Evolutionary conservation across 1,284 basidiomycete species (phyloP).

Genomic region (Sanguinoderma infundibulare): DNA sequence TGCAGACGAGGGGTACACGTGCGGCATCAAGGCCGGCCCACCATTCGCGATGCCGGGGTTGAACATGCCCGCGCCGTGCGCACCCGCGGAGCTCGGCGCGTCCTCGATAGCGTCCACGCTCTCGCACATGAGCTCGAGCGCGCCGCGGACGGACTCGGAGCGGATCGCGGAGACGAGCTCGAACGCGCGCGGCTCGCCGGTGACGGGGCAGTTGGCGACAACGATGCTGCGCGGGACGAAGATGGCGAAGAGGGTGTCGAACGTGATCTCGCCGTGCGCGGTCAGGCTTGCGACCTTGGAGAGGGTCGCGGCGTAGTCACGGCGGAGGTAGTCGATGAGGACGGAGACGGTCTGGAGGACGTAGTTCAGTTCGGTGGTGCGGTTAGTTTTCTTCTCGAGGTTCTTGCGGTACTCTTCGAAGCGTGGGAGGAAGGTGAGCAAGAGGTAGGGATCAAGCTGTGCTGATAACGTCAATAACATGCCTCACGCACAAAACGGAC

Average conservation of each 20-base stretch:
- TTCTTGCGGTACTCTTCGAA: slow-evolving; percentile 48
- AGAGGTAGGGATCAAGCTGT: slow-evolving; percentile 55
- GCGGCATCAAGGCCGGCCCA: background rate
- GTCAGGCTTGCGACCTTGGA: slow-evolving; percentile 48
- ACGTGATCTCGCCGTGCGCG: slow-evolving; percentile 58
- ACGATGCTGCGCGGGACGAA: slow-evolving; percentile 54
- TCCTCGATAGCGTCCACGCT: slow-evolving; percentile 52
- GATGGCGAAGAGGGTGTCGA: slow-evolving; percentile 55
- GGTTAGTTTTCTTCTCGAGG: slow-evolving; percentile 40
- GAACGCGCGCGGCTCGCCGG: slow-evolving; percentile 52
- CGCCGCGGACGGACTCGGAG: slow-evolving; percentile 29
- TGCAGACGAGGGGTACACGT: background rate
- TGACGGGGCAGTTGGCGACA: slow-evolving; percentile 52
- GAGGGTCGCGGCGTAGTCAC: slow-evolving; percentile 52
- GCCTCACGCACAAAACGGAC: background rate
- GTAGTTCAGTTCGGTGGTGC: slow-evolving; percentile 42
- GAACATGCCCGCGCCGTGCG: slow-evolving; percentile 1
- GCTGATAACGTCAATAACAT: background rate
- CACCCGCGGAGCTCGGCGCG: background rate
- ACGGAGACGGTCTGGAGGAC: slow-evolving; percentile 46
- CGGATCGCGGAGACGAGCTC: slow-evolving; percentile 43
- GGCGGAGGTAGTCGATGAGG: slow-evolving; percentile 49
- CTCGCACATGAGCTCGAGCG: slow-evolving; percentile 48
- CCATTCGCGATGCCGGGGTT: slow-evolving; percentile 2
- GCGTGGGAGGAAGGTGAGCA: slow-evolving; percentile 51